These are phyloP conservation scores for Xylariaceae sp. DNA, from an alignment of 2,329 filamentous ascomycete species.

Conservation along the genomic window DNA sequence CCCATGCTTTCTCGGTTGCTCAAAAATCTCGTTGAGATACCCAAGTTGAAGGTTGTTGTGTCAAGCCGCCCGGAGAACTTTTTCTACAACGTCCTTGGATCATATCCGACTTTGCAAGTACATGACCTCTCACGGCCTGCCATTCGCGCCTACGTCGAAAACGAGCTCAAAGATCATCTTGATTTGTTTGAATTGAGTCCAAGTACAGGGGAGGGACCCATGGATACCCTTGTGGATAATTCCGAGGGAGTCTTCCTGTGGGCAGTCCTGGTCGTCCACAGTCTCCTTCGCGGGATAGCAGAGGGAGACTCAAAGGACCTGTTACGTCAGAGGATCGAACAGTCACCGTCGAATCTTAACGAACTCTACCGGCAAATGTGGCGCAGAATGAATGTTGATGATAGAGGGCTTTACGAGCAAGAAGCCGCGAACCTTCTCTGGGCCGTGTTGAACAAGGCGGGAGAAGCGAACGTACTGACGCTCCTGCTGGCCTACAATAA, in stretches of 20 bases:
- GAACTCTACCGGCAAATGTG: constrained; percentile 10
- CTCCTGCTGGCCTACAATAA: background rate
- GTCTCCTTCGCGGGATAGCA: constrained; percentile 6
- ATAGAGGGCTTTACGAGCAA: constrained; percentile 3
- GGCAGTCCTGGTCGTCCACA: constrained; percentile 4
- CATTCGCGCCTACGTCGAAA: no score
- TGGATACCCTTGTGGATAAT: background rate
- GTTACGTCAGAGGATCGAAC: constrained; percentile 1
- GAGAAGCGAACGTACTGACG: background rate
- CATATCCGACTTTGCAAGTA: no score
- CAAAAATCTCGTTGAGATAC: constrained; percentile 1
- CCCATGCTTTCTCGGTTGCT: constrained; percentile 2
- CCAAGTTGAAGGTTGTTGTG: constrained; percentile 8
- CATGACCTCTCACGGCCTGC: no score
- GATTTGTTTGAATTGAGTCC: no score
- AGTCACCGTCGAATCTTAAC: constrained; percentile 5
- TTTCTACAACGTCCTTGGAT: no score
- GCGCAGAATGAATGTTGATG: constrained; percentile 7
- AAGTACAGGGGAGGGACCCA: no score
- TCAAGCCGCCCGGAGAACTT: constrained; percentile 8
- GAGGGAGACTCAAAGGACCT: constrained; percentile 5
- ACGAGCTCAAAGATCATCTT: no score
- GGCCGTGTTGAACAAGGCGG: background rate
- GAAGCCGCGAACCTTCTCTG: constrained; percentile 5
- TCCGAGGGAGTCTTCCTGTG: constrained; percentile 10